Base-by-base conservation (phyloP, 768 basidiomycete genomes). In the Saitozyma podzolica region DNA sequence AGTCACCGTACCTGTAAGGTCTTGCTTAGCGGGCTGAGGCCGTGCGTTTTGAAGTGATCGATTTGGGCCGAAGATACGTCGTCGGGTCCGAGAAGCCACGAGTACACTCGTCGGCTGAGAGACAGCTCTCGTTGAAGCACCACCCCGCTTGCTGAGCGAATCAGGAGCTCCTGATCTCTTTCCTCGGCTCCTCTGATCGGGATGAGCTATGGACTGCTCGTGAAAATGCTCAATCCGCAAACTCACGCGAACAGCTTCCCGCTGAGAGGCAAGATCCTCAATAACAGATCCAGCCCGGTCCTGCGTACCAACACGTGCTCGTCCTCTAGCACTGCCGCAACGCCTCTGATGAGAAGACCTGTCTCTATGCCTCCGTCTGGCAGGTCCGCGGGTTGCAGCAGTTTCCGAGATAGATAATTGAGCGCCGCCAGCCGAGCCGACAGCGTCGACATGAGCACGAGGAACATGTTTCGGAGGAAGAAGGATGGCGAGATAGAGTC, bases 381-480 rank as follows among this genome's bases (percentile, higher is more conserved):
- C 9, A 50, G 51, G 14, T 58, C 54, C 9, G 65, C 64, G 3
- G 67, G 60, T 45, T 61, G 64, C 6, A 92, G 91, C 65, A 97
- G 78, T 19, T 92, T 85, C 39, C 91, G 86, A 8, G 88, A 84
- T 16, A 99, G 85, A 76, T 92, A 92, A 77, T 90, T 94, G 39
- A 98, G 82, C 0, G 93, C 87, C 0, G 92, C 88, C 39, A 90
- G 89, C 48, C 96, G 87, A 16, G 89, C 88, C 20, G 88, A 84
- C 0, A 93, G 89, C 11, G 90, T 88, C 0, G 94, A 96, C 58
- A 97, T 83, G 85, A 98, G 90, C 53, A 90, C 85, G 40, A 98
- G 83, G 90, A 94, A 97, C 42, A 98, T 83, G 66, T 93, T 97
- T 78, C 97, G 93, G 74, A 95, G 86, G 83, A 97, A 97, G 82